These are phyloP conservation scores for Neotropicomus parvogracilis DNA, from an alignment of 1,284 basidiomycete genomes.

Conservation along the genomic window DNA sequence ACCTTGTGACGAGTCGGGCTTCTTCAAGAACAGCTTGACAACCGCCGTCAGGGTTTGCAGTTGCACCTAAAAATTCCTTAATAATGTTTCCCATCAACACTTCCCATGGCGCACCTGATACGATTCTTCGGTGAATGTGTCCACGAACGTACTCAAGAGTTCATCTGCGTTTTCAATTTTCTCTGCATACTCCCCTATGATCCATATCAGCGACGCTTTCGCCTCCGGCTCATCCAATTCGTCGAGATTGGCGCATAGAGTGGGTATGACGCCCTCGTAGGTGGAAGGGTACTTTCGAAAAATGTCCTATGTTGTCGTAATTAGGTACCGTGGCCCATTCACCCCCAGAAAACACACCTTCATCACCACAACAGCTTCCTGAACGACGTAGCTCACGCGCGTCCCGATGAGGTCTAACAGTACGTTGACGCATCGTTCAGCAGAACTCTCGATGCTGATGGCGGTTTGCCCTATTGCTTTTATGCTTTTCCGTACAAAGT, in stretches of 20 bases:
- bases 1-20: constrained; percentile 88
- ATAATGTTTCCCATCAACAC: neutral
- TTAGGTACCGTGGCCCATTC: neutral
- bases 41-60: constrained; percentile 93
- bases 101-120: constrained; percentile 60
- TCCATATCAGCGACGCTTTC: constrained; percentile 98
- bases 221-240: constrained; percentile 98
- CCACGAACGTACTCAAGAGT: constrained; percentile 85
- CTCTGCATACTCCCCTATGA: constrained; percentile 96
- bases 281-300: constrained; percentile 97
- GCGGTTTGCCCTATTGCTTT: constrained; percentile 96
- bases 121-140: constrained; percentile 90
- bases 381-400: constrained; percentile 94
- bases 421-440: constrained; percentile 94
- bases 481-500: constrained; percentile 93
- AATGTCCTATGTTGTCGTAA: constrained; percentile 65
- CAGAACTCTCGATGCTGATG: constrained; percentile 89
- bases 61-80: constrained; percentile 62
- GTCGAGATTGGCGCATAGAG: constrained; percentile 91
- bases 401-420: constrained; percentile 89
- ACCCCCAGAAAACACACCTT: constrained; percentile 56
- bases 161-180: constrained; percentile 97
- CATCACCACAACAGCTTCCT: constrained; percentile 98
- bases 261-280: constrained; percentile 96
- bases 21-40: constrained; percentile 94